Conservation (phyloP, 306 rosid species). For the Castanopsis chinensis region DNA sequence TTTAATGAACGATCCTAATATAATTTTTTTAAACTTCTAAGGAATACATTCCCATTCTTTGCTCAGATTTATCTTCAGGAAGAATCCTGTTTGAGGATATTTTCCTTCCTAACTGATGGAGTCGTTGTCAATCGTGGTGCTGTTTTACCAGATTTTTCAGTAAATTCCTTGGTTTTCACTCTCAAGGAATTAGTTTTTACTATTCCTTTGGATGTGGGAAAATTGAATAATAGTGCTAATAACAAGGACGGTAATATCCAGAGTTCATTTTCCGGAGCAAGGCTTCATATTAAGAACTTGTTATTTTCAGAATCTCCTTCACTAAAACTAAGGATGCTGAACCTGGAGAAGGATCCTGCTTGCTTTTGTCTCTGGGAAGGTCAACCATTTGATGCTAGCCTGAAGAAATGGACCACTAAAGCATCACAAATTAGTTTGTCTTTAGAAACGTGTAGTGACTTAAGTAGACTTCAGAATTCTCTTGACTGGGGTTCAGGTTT, state of each 20-base stretch:
- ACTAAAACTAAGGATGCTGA: slow-evolving; percentile 54
- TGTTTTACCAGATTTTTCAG: slow-evolving; percentile 81
- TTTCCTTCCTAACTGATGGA: slow-evolving; percentile 91
- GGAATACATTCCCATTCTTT: slow-evolving; percentile 17
- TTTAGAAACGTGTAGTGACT: slow-evolving; percentile 53
- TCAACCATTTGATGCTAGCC: slow-evolving; percentile 88
- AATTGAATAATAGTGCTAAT: slow-evolving; percentile 41
- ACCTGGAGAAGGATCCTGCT: slow-evolving; percentile 92
- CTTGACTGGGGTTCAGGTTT: slow-evolving; percentile 51
- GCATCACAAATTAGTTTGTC: slow-evolving; percentile 75
- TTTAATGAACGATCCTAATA: slow-evolving; percentile 4
- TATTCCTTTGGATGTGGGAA: slow-evolving; percentile 62
- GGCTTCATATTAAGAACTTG: slow-evolving; percentile 73
- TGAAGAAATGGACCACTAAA: slow-evolving; percentile 74
- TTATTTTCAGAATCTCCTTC: slow-evolving; percentile 67
- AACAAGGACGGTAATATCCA: slow-evolving; percentile 35
- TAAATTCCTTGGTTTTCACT: slow-evolving; percentile 62
- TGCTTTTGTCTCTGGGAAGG: slow-evolving; percentile 93
- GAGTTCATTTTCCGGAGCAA: slow-evolving; percentile 77
- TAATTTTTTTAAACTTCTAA: slow-evolving; percentile 7
- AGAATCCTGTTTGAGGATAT: slow-evolving; percentile 86
- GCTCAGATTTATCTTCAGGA: slow-evolving; percentile 86
- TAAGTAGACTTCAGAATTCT: slow-evolving; percentile 44
- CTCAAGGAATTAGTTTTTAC: slow-evolving; percentile 72
- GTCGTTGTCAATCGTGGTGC: slow-evolving; percentile 74